Conservation (phyloP, 2,329 filamentous ascomycete genomes). For the Fonsecaea multimorphosa region DNA sequence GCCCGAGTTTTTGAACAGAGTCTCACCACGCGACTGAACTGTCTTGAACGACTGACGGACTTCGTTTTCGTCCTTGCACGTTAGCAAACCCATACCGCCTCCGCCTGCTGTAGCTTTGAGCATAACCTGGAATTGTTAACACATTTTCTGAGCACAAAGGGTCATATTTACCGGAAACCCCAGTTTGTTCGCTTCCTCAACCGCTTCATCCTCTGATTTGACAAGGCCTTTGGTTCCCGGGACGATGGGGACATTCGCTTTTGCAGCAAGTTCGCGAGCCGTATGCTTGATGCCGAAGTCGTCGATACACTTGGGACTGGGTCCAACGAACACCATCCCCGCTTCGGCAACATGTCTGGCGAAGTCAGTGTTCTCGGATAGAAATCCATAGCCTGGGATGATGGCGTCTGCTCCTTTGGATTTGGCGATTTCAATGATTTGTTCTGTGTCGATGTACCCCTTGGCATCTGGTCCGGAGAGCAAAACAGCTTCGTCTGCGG, state of each 20-base stretch:
- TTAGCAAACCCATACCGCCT: constrained; percentile 84
- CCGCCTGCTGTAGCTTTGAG: constrained; percentile 82
- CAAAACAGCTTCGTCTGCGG: constrained; percentile 60
- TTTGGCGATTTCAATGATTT: constrained; percentile 59
- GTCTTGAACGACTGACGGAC: constrained; percentile 73
- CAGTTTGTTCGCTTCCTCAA: constrained; percentile 51
- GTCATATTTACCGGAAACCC: constrained; percentile 55
- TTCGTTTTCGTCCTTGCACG: constrained; percentile 71
- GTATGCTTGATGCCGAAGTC: constrained; percentile 66
- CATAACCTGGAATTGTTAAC: constrained; percentile 56
- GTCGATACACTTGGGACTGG: constrained; percentile 60
- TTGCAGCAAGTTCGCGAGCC: constrained; percentile 60
- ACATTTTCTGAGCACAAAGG: neutral
- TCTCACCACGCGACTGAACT: constrained; percentile 75
- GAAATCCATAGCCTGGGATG: constrained; percentile 71
- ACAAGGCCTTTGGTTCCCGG: constrained; percentile 60
- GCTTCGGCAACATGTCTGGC: constrained; percentile 59
- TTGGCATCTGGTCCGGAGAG: constrained; percentile 56
- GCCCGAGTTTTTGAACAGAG: constrained; percentile 81
- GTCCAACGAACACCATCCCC: constrained; percentile 67
- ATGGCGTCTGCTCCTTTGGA: constrained; percentile 61
- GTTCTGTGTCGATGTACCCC: constrained; percentile 51
- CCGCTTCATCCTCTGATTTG: constrained; percentile 55
- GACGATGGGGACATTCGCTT: constrained; percentile 61
- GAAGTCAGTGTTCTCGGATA: constrained; percentile 69